phyloP scores from a whole-genome alignment of 768 basidiomycete genomes.

The Russula compacta region DNA sequence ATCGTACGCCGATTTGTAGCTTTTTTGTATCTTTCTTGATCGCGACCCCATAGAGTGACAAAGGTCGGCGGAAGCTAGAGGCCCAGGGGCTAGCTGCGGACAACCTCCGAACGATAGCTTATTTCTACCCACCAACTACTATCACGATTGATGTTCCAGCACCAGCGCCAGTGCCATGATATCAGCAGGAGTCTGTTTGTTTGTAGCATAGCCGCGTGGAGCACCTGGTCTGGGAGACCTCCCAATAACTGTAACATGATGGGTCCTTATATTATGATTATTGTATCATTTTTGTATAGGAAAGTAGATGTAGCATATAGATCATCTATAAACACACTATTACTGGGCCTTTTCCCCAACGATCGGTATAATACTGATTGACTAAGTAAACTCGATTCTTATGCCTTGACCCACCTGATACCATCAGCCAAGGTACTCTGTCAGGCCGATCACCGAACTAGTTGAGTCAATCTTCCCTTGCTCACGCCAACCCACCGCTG shows the following conservation, averaged over 20 bases:
- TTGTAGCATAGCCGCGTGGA: neutral
- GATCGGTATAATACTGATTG: too few relatives aligned
- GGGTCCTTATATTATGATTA: neutral
- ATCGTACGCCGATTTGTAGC: slow-evolving; percentile 36
- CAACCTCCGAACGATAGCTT: slow-evolving; percentile 71
- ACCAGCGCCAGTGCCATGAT: neutral
- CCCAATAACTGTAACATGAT: neutral
- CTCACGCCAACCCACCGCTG: too few relatives aligned
- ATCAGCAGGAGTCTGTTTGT: neutral
- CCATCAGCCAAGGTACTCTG: too few relatives aligned
- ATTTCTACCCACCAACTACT: slow-evolving; percentile 38
- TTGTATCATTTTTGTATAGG: neutral
- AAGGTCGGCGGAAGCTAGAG: slow-evolving; percentile 52
- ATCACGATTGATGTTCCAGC: slow-evolving; percentile 21
- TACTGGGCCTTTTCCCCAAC: too few relatives aligned
- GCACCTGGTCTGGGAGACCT: neutral
- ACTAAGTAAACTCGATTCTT: too few relatives aligned
- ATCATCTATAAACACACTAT: too few relatives aligned
- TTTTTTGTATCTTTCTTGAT: neutral
- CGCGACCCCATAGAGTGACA: slow-evolving; percentile 44
- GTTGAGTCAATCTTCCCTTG: too few relatives aligned
- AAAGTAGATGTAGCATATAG: too few relatives aligned
- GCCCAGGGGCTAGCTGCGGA: slow-evolving; percentile 50
- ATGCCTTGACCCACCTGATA: too few relatives aligned
- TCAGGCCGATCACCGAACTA: too few relatives aligned